Conservation (phyloP, 768 basidiomycete genomes). For the Hysterangium stoloniferum region DNA sequence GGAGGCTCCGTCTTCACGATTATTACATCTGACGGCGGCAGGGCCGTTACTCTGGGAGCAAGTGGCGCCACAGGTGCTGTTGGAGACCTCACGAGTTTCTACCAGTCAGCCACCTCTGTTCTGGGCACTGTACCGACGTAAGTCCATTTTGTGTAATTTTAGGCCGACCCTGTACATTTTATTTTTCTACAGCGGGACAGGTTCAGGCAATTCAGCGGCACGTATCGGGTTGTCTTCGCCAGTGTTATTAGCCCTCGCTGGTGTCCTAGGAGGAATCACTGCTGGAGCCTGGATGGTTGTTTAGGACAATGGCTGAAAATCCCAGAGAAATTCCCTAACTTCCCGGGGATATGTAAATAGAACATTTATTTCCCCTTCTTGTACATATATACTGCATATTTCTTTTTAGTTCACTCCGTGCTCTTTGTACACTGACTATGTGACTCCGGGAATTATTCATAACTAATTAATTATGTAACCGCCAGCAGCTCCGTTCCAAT, state of each 20-base stretch:
- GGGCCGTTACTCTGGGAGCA: slow-evolving; percentile 51
- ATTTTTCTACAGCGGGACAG: neutral
- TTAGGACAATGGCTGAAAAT: too few relatives aligned
- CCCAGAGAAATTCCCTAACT: too few relatives aligned
- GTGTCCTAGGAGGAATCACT: neutral
- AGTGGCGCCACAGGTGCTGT: slow-evolving; percentile 41
- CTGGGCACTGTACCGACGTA: neutral
- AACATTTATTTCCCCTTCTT: too few relatives aligned
- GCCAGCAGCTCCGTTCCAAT: too few relatives aligned
- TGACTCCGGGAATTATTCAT: too few relatives aligned
- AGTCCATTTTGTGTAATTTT: neutral
- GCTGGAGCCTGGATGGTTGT: slow-evolving; percentile 1
- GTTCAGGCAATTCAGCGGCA: neutral
- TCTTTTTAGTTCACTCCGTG: too few relatives aligned
- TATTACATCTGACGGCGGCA: slow-evolving; percentile 50
- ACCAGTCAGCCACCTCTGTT: slow-evolving; percentile 33
- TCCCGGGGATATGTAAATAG: too few relatives aligned
- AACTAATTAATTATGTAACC: too few relatives aligned
- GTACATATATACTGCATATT: too few relatives aligned
- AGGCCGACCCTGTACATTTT: neutral
- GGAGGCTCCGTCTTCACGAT: slow-evolving; percentile 48
- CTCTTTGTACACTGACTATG: too few relatives aligned
- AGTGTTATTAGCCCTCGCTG: neutral
- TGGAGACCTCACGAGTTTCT: slow-evolving; percentile 35
- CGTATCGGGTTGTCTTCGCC: too few relatives aligned